Evolutionary conservation across 148 eudicot species (phyloP).

Genomic region (Rheum nobile): DNA sequence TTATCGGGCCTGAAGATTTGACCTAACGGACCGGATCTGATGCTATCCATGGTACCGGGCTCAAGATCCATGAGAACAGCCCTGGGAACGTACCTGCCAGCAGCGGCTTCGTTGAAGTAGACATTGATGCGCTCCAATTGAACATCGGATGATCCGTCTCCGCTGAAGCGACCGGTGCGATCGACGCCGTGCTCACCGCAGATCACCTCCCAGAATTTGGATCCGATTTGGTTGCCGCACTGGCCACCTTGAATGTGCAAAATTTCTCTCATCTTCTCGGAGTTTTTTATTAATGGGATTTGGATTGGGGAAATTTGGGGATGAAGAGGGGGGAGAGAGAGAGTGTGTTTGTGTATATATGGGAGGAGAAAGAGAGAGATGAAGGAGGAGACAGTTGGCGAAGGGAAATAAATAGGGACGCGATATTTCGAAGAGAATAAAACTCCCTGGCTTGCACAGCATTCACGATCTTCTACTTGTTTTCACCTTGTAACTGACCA

Average conservation of each 20-base stretch:
- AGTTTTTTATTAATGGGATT: neutral
- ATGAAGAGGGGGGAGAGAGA: neutral
- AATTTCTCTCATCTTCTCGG: slow-evolving; percentile 38
- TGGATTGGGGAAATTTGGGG: neutral
- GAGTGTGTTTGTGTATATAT: neutral
- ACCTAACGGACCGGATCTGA: slow-evolving; percentile 57
- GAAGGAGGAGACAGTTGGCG: neutral
- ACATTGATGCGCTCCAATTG: slow-evolving; percentile 65
- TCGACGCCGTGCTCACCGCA: slow-evolving; percentile 63
- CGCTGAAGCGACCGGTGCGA: slow-evolving; percentile 28
- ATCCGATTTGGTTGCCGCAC: slow-evolving; percentile 78
- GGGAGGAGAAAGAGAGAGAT: neutral
- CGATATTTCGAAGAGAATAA: slow-evolving; percentile 5
- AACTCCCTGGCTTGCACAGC: neutral
- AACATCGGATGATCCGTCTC: slow-evolving; percentile 19
- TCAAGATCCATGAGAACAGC: slow-evolving; percentile 80
- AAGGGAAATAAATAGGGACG: slow-evolving; percentile 8
- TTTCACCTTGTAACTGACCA: neutral
- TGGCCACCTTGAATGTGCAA: slow-evolving; percentile 42
- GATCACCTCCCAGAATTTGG: slow-evolving; percentile 79
- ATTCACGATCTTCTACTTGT: neutral
- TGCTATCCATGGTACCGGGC: slow-evolving; percentile 82
- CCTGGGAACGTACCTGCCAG: slow-evolving; percentile 53
- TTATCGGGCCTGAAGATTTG: slow-evolving; percentile 67
- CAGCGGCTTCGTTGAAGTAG: slow-evolving; percentile 60